Conservation (phyloP, 1,139 yeast genomes). For the Debaryomyces coudertii region DNA sequence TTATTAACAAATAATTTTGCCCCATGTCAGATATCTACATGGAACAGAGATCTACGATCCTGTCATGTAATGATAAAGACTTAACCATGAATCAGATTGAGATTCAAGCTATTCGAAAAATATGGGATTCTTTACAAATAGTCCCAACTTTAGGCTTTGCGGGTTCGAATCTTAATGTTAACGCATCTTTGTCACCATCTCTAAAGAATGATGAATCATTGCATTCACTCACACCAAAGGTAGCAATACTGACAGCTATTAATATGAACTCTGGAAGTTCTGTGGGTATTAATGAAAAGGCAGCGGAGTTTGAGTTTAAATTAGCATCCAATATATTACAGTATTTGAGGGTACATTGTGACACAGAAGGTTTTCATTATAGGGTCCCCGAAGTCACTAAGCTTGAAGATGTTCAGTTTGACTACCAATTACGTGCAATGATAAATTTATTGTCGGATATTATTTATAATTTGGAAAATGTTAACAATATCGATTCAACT, state of each 20-base stretch:
- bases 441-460: constrained; percentile 23
- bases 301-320: constrained; percentile 1
- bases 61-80: neutral
- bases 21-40: neutral
- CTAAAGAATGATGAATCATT: neutral
- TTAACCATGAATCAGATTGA: constrained; percentile 9
- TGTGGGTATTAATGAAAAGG: neutral
- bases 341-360: neutral
- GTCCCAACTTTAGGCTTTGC: constrained; percentile 4
- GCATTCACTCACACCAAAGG: neutral
- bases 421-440: constrained; percentile 24
- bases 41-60: neutral
- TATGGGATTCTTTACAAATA: constrained; percentile 10
- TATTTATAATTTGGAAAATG: constrained; percentile 20
- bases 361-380: neutral
- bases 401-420: constrained; percentile 16
- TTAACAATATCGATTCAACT: constrained; percentile 12
- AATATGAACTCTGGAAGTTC: constrained; percentile 2
- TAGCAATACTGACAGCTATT: neutral
- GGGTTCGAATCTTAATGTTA: constrained; percentile 2
- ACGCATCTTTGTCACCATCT: neutral
- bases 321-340: constrained; percentile 5
- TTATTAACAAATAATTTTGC: neutral
- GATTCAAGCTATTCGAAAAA: constrained; percentile 1
- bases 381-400: constrained; percentile 4